Percentiles rank a stretch among this genome's conserved stretches.
phyloP scores from a whole-genome alignment of 768 basidiomycete genomes.

The Naganishia randhawae region DNA sequence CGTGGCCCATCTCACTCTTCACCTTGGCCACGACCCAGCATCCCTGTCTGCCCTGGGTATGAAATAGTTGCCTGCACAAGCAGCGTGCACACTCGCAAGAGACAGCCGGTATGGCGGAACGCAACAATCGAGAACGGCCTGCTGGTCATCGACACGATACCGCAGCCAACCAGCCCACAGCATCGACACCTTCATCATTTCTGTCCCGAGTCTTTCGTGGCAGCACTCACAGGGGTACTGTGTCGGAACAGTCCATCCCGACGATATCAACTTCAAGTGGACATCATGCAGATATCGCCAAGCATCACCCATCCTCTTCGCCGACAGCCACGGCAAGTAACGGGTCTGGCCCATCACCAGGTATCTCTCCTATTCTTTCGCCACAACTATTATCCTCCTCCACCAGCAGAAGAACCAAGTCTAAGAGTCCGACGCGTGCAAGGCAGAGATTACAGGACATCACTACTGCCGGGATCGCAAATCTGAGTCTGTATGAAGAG shows the following conservation, averaged over 20 bases:
- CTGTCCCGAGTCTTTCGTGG: slow-evolving; percentile 19
- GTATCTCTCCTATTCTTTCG: slow-evolving; percentile 1
- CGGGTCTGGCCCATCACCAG: slow-evolving; percentile 8
- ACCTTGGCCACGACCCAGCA: too few species aligned
- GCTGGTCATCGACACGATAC: slow-evolving; percentile 2
- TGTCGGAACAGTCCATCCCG: slow-evolving; percentile 6
- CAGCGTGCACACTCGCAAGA: too few species aligned
- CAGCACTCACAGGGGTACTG: neutral
- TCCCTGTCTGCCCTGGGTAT: neutral
- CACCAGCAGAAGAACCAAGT: neutral
- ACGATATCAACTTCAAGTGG: neutral
- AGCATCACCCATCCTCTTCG: neutral
- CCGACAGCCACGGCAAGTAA: slow-evolving; percentile 3
- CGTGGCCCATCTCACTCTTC: too few species aligned
- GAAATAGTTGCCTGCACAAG: neutral
- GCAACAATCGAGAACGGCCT: slow-evolving; percentile 20
- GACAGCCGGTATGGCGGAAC: slow-evolving; percentile 14
- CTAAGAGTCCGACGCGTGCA: slow-evolving; percentile 10
- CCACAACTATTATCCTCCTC: slow-evolving; percentile 6
- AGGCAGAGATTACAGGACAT: slow-evolving; percentile 16
- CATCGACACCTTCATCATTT: slow-evolving; percentile 15
- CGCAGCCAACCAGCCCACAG: neutral
- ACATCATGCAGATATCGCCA: slow-evolving; percentile 1
- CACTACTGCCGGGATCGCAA: neutral
- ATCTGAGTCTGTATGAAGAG: neutral